Conservation (phyloP, 352 stramenopile genomes). For the Blastocystis sp. region DNA sequence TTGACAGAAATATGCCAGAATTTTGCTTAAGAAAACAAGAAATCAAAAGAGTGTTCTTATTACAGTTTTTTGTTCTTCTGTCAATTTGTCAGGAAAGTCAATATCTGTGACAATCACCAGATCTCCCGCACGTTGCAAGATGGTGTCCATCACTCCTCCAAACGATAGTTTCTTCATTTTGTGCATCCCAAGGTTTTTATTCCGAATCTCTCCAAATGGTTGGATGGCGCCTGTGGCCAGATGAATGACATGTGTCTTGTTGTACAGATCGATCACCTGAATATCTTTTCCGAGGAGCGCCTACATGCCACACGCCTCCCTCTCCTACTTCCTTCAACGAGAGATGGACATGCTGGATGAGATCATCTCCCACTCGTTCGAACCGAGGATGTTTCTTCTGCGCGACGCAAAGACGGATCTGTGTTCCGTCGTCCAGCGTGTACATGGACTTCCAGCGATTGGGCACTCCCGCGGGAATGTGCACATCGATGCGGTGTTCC, state of each 20-base stretch:
- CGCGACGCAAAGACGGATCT: neutral
- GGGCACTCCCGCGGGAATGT: neutral
- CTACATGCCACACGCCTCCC: neutral
- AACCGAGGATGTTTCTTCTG: neutral
- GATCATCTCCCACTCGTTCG: neutral
- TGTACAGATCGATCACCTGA: neutral
- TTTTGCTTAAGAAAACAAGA: too few species aligned
- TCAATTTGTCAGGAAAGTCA: neutral
- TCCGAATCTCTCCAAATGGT: neutral
- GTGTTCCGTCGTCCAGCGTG: neutral
- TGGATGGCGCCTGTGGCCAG: neutral
- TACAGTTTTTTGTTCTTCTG: neutral
- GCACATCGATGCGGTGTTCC: neutral
- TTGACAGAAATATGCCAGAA: neutral
- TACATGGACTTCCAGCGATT: neutral
- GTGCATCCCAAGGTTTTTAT: neutral
- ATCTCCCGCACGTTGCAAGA: neutral
- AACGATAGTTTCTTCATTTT: neutral
- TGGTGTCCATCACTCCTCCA: neutral
- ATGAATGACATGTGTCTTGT: neutral
- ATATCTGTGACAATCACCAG: constrained; percentile 9
- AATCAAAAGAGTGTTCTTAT: neutral
- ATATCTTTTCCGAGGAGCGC: constrained; percentile 17
- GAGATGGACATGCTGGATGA: neutral
- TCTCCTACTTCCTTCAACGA: constrained; percentile 10